Evolutionary conservation across 169 alveolate species (phyloP), one percentile per base, ranked within the genome.

Genomic region (Plasmodium fragile): DNA sequence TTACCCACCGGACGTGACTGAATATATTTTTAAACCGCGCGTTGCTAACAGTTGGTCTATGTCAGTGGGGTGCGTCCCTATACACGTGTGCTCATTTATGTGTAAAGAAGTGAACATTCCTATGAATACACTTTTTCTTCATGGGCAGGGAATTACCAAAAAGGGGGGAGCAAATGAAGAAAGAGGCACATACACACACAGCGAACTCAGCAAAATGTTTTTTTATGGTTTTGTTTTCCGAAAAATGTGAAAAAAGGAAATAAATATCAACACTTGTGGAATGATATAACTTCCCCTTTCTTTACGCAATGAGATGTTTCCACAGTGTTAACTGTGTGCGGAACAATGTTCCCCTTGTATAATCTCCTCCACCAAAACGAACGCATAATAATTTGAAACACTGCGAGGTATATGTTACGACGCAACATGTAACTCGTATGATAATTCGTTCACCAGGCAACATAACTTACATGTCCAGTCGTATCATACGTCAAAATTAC

Each of bases 371-470:
- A 65, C 36, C 36, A 65, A 65, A 65, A 18, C 75, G 36, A 65
- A 49, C 25, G 16, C 16, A 65, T 65, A n/a, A n/a, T 10, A n/a
- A n/a, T 10, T 18, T 65, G 75, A 65, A 65, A 11, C 75, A n/a
- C 36, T 25, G 36, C 41, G 75, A 65, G 18, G 36, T 65, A 28
- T 22, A 65, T 4, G 36, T 65, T 65, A 65, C 30, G 28, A 65
- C 18, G 75, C 75, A 65, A 25, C 36, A n/a, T 22, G 75, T 65
- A 65, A 65, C 75, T 65, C 75, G 36, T 65, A 65, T 65, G 75
- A 65, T 65, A 65, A 65, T 65, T 65, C 75, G 16, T 11, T 25
- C 75, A 65, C 41, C 13, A 25, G n/a, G 75, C 41, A 65, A 65
- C 75, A 28, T 6, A 65, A 65, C 36, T 65, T 65, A 65, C 36